Conservation (phyloP, 2,329 filamentous ascomycete genomes). For the Claviceps capensis region DNA sequence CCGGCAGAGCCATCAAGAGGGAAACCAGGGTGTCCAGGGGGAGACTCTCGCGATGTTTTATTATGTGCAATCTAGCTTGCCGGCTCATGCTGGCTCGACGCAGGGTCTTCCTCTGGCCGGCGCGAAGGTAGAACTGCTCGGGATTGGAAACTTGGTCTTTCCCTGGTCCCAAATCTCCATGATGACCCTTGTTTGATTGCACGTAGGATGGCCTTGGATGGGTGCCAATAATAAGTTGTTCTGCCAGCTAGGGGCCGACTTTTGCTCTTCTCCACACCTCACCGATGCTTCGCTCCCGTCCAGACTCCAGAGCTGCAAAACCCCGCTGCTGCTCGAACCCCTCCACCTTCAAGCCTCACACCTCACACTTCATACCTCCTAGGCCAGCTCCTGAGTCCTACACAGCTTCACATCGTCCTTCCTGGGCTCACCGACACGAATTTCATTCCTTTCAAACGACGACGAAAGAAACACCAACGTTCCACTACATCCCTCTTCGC, state of each 20-base stretch:
- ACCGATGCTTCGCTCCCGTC: constrained; percentile 10
- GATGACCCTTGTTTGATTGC: constrained; percentile 1
- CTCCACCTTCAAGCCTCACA: constrained; percentile 7
- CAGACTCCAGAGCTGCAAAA: constrained; percentile 8
- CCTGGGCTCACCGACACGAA: not conserved
- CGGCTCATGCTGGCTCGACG: not conserved
- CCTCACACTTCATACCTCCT: not conserved
- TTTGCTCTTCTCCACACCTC: constrained; percentile 14
- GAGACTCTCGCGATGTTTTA: not conserved
- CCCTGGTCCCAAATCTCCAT: not conserved
- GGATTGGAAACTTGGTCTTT: not conserved
- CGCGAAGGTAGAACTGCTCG: not conserved
- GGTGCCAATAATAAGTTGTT: not conserved
- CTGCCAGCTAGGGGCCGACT: not conserved
- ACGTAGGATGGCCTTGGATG: not conserved
- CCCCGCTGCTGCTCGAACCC: constrained; percentile 15
- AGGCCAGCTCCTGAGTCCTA: constrained; percentile 1
- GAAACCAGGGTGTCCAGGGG: not conserved
- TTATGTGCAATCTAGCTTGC: not conserved
- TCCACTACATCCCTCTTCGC: not conserved
- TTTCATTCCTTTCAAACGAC: not conserved
- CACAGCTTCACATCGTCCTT: constrained; percentile 1
- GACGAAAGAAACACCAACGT: not conserved
- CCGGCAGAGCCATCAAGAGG: not conserved
- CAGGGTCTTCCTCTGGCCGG: not conserved